Evolutionary conservation across 2,329 filamentous ascomycete species (phyloP), one percentile per base, ranked within the genome.

Genomic region (Fusarium buxicola): DNA sequence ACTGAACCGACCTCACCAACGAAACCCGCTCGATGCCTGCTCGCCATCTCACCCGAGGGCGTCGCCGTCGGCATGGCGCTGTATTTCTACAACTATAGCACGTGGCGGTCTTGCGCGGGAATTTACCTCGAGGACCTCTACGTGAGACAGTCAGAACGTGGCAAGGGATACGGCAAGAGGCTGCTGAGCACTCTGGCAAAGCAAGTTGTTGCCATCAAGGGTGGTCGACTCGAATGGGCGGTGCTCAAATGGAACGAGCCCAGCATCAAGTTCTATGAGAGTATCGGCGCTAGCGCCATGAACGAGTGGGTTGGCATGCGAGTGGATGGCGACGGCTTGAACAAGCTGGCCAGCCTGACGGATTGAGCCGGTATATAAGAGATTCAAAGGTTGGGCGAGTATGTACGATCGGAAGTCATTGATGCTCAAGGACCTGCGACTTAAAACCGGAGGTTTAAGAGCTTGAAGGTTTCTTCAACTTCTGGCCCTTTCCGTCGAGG

Each of bases 61-160:
- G 73, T 78, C 34, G 75, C 75, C 1, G 91, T 87, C 0, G 92
- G 90, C 43, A 92, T 97, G 85, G 93, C 93, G 2, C 78, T 97
- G 35, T 97, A 93, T 80, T 98, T 96, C 76, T 93, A 94, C 82
- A 98, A 94, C 78, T 98, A 97, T 79, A 92, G 89, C 72, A 97
- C 94, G 1, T 98, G 95, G 95, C 86, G 91, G 8, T 86, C 91
- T n/a, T 86, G 86, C 40, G 87, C 94, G 0, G 94, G 94, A 3
- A 91, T 99, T 72, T 97, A 96, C 76, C 88, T 98, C 32, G 94
- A 98, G 76, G 94, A 98, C 73, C 81, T 98, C n/a, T 97, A 89
- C 72, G 92, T 99, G 35, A 83, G 87, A 68, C 84, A 87, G 1
- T 79, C 80, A 39, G 88, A 90, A 69, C 83, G 95, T 5, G 89